Conservation (phyloP, 306 rosid genomes). For the Abrus pulchellus region DNA sequence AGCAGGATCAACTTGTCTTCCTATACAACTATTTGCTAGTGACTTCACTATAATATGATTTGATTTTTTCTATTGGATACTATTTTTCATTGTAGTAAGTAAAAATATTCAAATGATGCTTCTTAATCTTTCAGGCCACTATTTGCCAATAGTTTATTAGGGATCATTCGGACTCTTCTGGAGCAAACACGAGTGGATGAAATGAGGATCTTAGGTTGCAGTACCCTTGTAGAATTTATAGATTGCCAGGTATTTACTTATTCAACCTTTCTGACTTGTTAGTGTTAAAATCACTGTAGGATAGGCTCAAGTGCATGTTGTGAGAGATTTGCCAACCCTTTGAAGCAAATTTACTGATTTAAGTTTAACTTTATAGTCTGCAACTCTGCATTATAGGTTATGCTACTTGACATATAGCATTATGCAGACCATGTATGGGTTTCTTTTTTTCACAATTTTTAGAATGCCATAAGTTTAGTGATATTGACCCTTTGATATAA, state of each 20-base stretch:
- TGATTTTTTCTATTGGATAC: slow-evolving; percentile 23
- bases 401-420: slow-evolving; percentile 36
- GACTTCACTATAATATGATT: slow-evolving; percentile 28
- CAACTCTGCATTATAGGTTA: slow-evolving; percentile 26
- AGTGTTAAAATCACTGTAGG: slow-evolving; percentile 2
- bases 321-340: slow-evolving; percentile 35
- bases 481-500: slow-evolving; percentile 62
- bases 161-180: slow-evolving; percentile 78
- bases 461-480: slow-evolving; percentile 49
- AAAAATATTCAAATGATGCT: slow-evolving; percentile 41
- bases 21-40: slow-evolving; percentile 25
- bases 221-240: slow-evolving; percentile 73
- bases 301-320: slow-evolving; percentile 26
- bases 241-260: slow-evolving; percentile 74
- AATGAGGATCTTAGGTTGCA: slow-evolving; percentile 84
- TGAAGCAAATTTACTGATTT: slow-evolving; percentile 37
- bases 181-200: slow-evolving; percentile 80
- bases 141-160: slow-evolving; percentile 83
- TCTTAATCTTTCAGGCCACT: slow-evolving; percentile 81
- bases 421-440: slow-evolving; percentile 13
- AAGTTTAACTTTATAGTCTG: slow-evolving; percentile 13
- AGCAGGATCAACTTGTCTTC: slow-evolving; percentile 32
- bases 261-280: slow-evolving; percentile 45
- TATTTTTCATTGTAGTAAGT: slow-evolving; percentile 30
- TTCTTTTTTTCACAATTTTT: background rate